Percentiles rank a stretch among this genome's conserved stretches.
These are phyloP conservation scores for Claviceps lovelessii DNA, from an alignment of 2,329 filamentous ascomycete genomes.

Conservation along the genomic window DNA sequence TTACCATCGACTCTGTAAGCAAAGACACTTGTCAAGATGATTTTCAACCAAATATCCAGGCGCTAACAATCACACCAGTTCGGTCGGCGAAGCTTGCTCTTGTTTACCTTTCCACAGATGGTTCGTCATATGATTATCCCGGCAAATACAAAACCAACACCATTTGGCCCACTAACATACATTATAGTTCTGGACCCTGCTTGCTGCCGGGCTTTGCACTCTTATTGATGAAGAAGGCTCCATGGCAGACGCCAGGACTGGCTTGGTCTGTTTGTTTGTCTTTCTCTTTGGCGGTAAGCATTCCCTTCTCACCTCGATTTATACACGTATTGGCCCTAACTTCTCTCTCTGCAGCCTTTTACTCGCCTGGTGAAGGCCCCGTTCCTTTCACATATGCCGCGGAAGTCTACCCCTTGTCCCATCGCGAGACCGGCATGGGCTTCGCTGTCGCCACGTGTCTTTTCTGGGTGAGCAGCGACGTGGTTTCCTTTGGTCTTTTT, in stretches of 20 bases:
- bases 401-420: constrained; percentile 49
- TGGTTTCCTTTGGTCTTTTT: too few species aligned
- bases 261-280: constrained; percentile 45
- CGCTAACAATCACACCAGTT: constrained; percentile 21
- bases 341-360: constrained; percentile 30
- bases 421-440: constrained; percentile 50
- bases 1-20: constrained; percentile 45
- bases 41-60: neutral
- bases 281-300: constrained; percentile 42
- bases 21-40: neutral
- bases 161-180: neutral
- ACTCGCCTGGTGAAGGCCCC: constrained; percentile 49
- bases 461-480: constrained; percentile 25
- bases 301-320: neutral
- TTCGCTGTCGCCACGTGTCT: constrained; percentile 48
- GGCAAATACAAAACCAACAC: neutral
- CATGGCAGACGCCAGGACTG: constrained; percentile 29
- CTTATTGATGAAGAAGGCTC: constrained; percentile 16
- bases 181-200: constrained; percentile 33
- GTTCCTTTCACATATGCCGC: constrained; percentile 49
- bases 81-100: constrained; percentile 44
- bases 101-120: constrained; percentile 56
- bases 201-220: constrained; percentile 27
- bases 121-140: constrained; percentile 14
- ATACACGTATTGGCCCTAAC: neutral